phyloP scores from a whole-genome alignment of 345 rosid species.

The Punica granatum region DNA sequence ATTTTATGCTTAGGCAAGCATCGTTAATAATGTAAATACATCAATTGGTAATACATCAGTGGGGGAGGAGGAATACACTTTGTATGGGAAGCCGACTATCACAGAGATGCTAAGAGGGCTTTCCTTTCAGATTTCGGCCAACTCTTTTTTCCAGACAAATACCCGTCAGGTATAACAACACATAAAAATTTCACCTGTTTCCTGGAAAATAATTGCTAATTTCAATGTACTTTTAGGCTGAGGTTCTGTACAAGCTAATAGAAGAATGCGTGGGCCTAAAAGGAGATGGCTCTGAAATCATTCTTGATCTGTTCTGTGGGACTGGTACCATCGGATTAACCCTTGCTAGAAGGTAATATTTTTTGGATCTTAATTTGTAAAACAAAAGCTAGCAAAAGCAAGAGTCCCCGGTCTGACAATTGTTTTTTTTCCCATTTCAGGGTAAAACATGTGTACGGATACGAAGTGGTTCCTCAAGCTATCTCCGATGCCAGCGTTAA shows the following conservation, averaged over 20 bases:
- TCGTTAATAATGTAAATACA: constrained; percentile 81
- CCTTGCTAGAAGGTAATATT: constrained; percentile 62
- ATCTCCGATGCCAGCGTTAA: constrained; percentile 64
- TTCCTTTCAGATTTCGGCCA: constrained; percentile 85
- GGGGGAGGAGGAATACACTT: constrained; percentile 84
- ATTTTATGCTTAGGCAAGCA: constrained; percentile 49
- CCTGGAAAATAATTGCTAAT: neutral
- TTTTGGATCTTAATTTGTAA: neutral
- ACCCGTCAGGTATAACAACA: constrained; percentile 54
- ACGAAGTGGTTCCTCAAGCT: constrained; percentile 92
- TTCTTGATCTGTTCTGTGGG: constrained; percentile 93
- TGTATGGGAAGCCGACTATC: constrained; percentile 65
- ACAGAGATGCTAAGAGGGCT: constrained; percentile 77
- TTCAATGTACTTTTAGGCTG: constrained; percentile 45
- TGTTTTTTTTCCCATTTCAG: constrained; percentile 29
- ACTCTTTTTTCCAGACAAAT: constrained; percentile 94
- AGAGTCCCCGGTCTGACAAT: neutral
- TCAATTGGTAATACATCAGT: constrained; percentile 87
- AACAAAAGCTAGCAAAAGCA: neutral
- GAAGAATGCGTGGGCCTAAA: constrained; percentile 75
- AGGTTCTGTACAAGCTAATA: constrained; percentile 76
- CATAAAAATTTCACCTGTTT: constrained; percentile 1
- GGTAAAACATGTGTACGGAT: constrained; percentile 81
- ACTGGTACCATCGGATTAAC: constrained; percentile 93
- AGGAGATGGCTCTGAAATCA: constrained; percentile 88